phyloP scores from a whole-genome alignment of 805 yeast species.

The Sugiyamaella boreocaroliniensis region DNA sequence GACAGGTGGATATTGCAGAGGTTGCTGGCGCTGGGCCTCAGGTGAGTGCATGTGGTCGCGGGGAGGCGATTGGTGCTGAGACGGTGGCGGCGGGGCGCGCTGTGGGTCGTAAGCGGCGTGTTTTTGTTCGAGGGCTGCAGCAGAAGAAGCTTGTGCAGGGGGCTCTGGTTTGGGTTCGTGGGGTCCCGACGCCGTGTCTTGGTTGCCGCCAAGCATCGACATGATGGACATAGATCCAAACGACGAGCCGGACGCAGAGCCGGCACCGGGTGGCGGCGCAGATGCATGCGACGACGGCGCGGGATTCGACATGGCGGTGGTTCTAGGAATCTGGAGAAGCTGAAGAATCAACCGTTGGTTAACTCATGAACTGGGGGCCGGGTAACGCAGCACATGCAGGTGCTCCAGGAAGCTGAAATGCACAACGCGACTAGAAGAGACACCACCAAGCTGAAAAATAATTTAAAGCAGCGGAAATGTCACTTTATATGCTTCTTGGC shows the following conservation, averaged over 20 bases:
- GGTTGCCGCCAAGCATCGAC: conserved; percentile 3
- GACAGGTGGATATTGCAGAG: neutral
- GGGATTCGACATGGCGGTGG: neutral
- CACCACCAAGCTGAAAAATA: too few species aligned
- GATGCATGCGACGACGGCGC: neutral
- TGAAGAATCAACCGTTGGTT: neutral
- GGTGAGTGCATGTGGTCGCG: neutral
- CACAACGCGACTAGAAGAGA: too few species aligned
- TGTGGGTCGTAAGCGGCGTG: neutral
- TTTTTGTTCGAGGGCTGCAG: neutral
- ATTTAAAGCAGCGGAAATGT: too few species aligned
- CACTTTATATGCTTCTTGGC: too few species aligned
- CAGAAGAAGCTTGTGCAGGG: neutral
- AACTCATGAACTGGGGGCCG: neutral
- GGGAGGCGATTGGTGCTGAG: neutral
- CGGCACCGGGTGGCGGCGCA: neutral
- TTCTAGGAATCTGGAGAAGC: neutral
- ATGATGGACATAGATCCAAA: neutral
- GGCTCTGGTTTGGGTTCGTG: neutral
- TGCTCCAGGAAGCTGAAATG: too few species aligned
- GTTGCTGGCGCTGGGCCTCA: neutral
- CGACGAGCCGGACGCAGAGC: neutral
- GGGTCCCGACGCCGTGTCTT: neutral
- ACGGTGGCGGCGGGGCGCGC: neutral
- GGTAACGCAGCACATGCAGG: neutral